Percentiles rank a stretch among this genome's conserved stretches.
phyloP scores from a whole-genome alignment of 2,329 filamentous ascomycete species.

The Lomentospora prolificans region DNA sequence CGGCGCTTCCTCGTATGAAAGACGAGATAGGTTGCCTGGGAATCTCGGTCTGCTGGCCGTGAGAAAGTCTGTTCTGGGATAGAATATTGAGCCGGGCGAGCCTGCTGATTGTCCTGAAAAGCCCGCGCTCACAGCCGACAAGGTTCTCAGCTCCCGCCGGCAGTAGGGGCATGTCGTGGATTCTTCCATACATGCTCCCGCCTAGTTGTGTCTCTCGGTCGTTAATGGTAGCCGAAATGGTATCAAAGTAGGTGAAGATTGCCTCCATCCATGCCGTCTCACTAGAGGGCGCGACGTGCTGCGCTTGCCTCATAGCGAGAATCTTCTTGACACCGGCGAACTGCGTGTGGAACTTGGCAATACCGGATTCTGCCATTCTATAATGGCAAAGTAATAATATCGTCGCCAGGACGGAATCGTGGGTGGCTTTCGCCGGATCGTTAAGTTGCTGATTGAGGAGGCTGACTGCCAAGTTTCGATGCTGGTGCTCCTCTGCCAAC shows the following conservation, averaged over 20 bases:
- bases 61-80: conserved; percentile 56
- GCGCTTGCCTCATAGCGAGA: conserved; percentile 59
- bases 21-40: neutral
- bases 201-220: conserved; percentile 78
- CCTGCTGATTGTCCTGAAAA: conserved; percentile 79
- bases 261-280: conserved; percentile 86
- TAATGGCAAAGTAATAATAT: conserved; percentile 84
- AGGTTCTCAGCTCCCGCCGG: conserved; percentile 67
- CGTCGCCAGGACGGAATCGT: conserved; percentile 81
- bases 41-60: conserved; percentile 18
- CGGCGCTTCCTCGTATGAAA: neutral
- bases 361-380: conserved; percentile 85
- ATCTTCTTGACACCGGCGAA: conserved; percentile 91
- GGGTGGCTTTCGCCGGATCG: conserved; percentile 61
- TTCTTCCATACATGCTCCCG: conserved; percentile 15
- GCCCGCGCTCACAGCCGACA: conserved; percentile 73
- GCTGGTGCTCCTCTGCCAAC: conserved; percentile 72
- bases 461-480: conserved; percentile 68
- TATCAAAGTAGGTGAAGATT: conserved; percentile 90
- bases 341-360: conserved; percentile 87
- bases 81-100: conserved; percentile 78
- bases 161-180: conserved; percentile 37
- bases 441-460: conserved; percentile 77
- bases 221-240: conserved; percentile 84
- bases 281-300: conserved; percentile 41